phyloP scores from a whole-genome alignment of 129 eudicot genomes.

The Erigeron canadensis region DNA sequence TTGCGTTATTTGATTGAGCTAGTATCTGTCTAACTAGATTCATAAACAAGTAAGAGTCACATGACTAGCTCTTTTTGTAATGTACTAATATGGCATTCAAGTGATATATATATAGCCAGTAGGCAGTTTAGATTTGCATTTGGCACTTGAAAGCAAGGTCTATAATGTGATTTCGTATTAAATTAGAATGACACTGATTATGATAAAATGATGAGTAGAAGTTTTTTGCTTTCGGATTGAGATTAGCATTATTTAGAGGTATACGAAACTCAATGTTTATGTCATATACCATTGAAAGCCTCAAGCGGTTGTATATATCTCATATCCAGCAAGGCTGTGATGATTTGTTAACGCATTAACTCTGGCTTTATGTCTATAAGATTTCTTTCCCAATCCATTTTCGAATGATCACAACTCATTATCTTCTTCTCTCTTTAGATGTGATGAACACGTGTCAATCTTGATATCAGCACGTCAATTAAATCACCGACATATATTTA shows the following conservation, averaged over 20 bases:
- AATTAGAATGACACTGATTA: neutral
- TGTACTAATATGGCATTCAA: neutral
- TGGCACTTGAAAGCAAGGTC: conserved; percentile 17
- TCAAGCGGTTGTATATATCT: conserved; percentile 35
- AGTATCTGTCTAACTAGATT: neutral
- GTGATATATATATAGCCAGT: conserved; percentile 1
- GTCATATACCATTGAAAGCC: conserved; percentile 16
- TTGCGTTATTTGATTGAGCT: neutral
- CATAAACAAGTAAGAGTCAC: neutral
- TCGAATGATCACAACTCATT: conserved; percentile 13
- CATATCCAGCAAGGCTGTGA: conserved; percentile 23
- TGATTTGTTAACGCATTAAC: conserved; percentile 25
- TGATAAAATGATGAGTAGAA: neutral
- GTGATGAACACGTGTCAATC: conserved; percentile 37
- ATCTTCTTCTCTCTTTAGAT: conserved; percentile 13
- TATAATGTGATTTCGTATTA: neutral
- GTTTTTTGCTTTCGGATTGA: conserved; percentile 12
- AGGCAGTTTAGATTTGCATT: conserved; percentile 7
- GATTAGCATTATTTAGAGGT: conserved; percentile 9
- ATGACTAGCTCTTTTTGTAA: neutral
- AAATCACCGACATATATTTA: conserved; percentile 34
- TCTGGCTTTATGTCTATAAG: conserved; percentile 23
- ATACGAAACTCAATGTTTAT: conserved; percentile 12
- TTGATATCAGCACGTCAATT: conserved; percentile 37
- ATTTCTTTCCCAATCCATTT: conserved; percentile 22